phyloP scores from a whole-genome alignment of 192 early-diverging fungal species.

The Coemansia sp. region DNA sequence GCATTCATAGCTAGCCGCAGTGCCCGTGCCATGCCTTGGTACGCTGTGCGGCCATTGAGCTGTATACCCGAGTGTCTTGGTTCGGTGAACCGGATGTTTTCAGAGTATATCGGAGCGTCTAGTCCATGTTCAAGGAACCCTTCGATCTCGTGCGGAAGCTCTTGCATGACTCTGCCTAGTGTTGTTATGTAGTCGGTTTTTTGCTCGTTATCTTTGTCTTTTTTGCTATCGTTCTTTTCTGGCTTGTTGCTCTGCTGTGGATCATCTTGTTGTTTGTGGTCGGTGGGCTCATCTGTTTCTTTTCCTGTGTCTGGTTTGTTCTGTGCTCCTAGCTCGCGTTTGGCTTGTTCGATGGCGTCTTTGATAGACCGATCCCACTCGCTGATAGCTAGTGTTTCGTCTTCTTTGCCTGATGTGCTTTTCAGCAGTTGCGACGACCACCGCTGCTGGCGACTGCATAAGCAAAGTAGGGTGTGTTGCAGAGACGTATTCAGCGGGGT shows the following conservation, averaged over 20 bases:
- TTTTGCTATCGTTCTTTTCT: background rate
- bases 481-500: no score
- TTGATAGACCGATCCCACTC: slow-evolving; percentile 39
- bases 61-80: slow-evolving; percentile 34
- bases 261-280: background rate
- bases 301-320: background rate
- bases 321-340: slow-evolving; percentile 10
- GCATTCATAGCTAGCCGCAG: slow-evolving; percentile 33
- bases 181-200: slow-evolving; percentile 22
- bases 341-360: slow-evolving; percentile 42
- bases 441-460: background rate
- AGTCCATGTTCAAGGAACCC: slow-evolving; percentile 31
- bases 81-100: slow-evolving; percentile 24
- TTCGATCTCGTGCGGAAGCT: slow-evolving; percentile 42
- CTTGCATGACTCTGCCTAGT: slow-evolving; percentile 35
- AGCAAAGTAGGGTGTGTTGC: no score
- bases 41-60: slow-evolving; percentile 19
- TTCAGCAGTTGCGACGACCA: background rate
- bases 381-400: slow-evolving; percentile 1
- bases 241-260: background rate
- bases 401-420: background rate
- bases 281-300: no score
- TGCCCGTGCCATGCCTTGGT: slow-evolving; percentile 24
- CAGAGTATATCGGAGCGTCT: slow-evolving; percentile 8
- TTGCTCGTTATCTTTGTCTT: background rate